Base-by-base conservation (phyloP, 2,329 filamentous ascomycete species). In the Colletotrichum falcatum region DNA sequence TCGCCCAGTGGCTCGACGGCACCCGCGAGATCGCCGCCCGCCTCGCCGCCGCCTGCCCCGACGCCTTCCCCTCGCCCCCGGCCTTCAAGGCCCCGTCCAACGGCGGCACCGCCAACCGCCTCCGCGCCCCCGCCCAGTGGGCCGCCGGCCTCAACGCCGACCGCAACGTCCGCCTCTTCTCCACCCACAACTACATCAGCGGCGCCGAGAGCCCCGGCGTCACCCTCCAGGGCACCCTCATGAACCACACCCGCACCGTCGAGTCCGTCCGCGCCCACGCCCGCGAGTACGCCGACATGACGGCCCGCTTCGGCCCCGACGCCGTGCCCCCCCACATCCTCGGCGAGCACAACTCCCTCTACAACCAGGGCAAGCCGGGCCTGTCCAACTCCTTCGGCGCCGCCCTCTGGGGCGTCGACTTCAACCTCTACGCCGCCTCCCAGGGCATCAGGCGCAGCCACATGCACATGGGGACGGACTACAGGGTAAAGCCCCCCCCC, bases 351-450 rank as follows among this genome's bases (percentile, higher is more conserved):
- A 91, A 91, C 78, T 89, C 86, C 9, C 83, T 91, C 12, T 90
- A 87, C 78, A 87, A 88, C 76, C 82, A 91, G 79, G 90, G 89
- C 65, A 83, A 83, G 7, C 87, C 89, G 0, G 89, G 89, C 0
- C 81, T 91, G 23, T 90, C 88, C 48, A 89, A 91, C 79, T 83
- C 87, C 0, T 92, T 91, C 76, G 90, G 89, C 44, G 89, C 89
- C 12, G 88, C 89, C 12, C 86, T 91, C 23, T 91, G 89, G 89
- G 87, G 83, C 30, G 75, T 91, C 16, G 89, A 91, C 78, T 91
- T 90, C 80, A 87, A 86, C 73, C 81, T 91, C 7, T 88, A 86
- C 75, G 84, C 83, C 63, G 89, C 89, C 1, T 81, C 85, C 0
- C 83, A 84, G 2, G 86, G 86, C 20, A 86, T 91, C 78, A 80